Conservation (phyloP, 1,284 basidiomycete genomes). For the Garcileccinum viscosum region DNA sequence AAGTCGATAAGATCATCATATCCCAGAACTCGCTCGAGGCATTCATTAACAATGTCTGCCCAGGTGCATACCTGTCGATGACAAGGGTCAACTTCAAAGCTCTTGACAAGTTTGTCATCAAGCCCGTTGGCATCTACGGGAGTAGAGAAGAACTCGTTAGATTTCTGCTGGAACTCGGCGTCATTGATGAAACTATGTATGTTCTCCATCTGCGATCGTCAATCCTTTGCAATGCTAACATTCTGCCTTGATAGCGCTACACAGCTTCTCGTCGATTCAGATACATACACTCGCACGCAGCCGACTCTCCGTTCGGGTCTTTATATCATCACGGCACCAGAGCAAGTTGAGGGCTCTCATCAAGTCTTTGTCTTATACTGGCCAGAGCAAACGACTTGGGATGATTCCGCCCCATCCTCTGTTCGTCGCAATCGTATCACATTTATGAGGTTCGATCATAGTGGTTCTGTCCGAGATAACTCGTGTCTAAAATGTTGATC, state of each 20-base stretch:
- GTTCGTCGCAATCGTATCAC: conserved; percentile 60
- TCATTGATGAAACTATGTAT: conserved; percentile 46
- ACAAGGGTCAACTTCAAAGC: conserved; percentile 59
- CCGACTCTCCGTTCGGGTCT: conserved; percentile 56
- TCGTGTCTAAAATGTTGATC: not conserved
- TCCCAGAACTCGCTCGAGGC: conserved; percentile 50
- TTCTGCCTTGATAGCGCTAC: conserved; percentile 16
- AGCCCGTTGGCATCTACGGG: conserved; percentile 63
- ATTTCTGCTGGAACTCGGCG: conserved; percentile 45
- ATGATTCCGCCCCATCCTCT: conserved; percentile 52
- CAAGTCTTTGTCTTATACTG: conserved; percentile 60
- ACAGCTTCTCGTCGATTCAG: conserved; percentile 30
- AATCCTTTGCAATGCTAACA: not conserved
- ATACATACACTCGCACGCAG: conserved; percentile 22
- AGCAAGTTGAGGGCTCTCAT: conserved; percentile 15
- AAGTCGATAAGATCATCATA: conserved; percentile 67
- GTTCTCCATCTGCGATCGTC: conserved; percentile 9
- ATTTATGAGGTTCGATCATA: conserved; percentile 59
- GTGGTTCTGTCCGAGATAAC: not conserved
- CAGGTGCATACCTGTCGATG: conserved; percentile 52
- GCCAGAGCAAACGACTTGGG: conserved; percentile 68
- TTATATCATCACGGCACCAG: conserved; percentile 45
- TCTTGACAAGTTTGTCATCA: conserved; percentile 50
- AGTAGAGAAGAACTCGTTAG: conserved; percentile 54
- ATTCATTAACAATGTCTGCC: conserved; percentile 51